Conservation (phyloP, 805 yeast species). For the Candida chilensis region DNA sequence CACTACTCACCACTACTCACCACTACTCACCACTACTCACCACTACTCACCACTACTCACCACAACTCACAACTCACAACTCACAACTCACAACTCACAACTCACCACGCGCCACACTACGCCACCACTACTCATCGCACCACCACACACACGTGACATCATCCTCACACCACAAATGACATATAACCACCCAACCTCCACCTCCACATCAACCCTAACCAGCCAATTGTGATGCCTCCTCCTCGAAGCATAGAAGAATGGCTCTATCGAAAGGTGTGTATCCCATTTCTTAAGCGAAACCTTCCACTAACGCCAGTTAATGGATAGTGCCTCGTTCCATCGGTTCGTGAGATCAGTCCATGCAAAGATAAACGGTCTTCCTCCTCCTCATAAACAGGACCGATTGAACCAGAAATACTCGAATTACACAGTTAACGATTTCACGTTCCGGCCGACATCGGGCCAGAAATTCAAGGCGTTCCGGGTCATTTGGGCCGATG, state of each 20-base stretch:
- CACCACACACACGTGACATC: no score
- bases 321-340: conserved; percentile 52
- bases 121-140: no score
- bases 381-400: conserved; percentile 27
- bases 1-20: no score
- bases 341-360: conserved; percentile 54
- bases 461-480: conserved; percentile 55
- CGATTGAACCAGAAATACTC: conserved; percentile 3
- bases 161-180: no score
- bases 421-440: conserved; percentile 8
- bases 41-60: no score
- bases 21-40: no score
- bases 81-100: no score
- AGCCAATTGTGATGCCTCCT: no score
- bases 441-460: conserved; percentile 36
- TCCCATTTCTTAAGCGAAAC: neutral
- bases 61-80: no score
- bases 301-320: conserved; percentile 22
- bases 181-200: no score
- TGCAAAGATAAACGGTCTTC: conserved; percentile 54
- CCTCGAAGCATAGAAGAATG: conserved; percentile 36
- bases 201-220: no score
- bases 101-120: no score
- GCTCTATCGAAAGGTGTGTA: conserved; percentile 20
- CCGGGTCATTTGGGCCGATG: conserved; percentile 49